Conservation (phyloP, 1,284 basidiomycete species). For the Testicularia cyperi region DNA sequence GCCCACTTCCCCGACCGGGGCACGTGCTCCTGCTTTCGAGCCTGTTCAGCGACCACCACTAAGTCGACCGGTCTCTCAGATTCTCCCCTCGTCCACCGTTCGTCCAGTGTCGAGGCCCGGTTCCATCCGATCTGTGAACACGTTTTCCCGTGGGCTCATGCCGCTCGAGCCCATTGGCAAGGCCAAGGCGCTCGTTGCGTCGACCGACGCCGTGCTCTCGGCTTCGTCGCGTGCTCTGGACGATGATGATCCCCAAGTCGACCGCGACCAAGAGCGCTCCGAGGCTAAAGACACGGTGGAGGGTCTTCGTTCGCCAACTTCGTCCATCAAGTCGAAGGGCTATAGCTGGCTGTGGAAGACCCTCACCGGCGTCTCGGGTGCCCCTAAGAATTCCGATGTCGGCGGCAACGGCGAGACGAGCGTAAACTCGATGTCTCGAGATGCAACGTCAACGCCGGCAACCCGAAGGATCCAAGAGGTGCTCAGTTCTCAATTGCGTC, state of each 20-base stretch:
- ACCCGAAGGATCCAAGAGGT: constrained; percentile 47
- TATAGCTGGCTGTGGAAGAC: constrained; percentile 49
- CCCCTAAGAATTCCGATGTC: too few species aligned
- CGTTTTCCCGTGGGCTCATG: constrained; percentile 32
- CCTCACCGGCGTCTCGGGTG: constrained; percentile 29
- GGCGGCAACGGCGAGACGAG: too few species aligned
- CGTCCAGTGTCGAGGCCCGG: constrained; percentile 27
- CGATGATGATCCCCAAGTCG: constrained; percentile 2
- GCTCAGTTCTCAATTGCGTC: constrained; percentile 31
- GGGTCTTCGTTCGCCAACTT: neutral
- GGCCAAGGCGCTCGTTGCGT: constrained; percentile 43
- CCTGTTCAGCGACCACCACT: constrained; percentile 5
- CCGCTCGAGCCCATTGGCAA: constrained; percentile 50
- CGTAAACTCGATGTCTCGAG: too few species aligned
- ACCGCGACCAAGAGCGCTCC: neutral
- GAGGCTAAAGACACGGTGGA: constrained; percentile 12
- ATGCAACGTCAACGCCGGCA: constrained; percentile 28
- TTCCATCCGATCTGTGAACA: constrained; percentile 43
- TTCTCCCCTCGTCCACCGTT: constrained; percentile 8
- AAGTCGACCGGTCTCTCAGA: constrained; percentile 24
- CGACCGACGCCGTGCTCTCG: constrained; percentile 33
- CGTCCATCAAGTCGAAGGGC: constrained; percentile 7
- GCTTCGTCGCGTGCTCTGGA: constrained; percentile 28
- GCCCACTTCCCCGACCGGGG: constrained; percentile 9
- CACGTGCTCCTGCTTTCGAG: constrained; percentile 14